Base-by-base conservation (phyloP, 768 basidiomycete species). In the Boletus sp. region DNA sequence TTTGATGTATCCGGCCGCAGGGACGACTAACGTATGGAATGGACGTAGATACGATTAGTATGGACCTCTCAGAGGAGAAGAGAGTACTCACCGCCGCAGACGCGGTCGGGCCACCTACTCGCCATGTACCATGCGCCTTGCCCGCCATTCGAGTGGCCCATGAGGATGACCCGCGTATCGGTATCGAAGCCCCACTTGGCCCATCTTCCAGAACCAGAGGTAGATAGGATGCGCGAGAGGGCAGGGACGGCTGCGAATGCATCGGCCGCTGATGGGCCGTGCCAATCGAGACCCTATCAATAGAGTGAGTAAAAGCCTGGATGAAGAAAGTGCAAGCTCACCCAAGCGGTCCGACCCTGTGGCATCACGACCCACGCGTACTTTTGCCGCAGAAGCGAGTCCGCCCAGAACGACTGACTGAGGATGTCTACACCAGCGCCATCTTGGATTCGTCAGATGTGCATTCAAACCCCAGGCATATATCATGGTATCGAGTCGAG, bases 101-200 rank as follows among this genome's bases (percentile, higher is more conserved):
- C 82, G 52, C 80, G 78, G 67, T 95, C 92, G 1, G 94, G 93
- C 70, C 82, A 89, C 59, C 89, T 77, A 29, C 85, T 80, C 14
- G 89, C 84, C 17, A 89, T 66, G 69, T 92, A 86, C 90, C 92
- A 94, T 2, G 86, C 78, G 0, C 94, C 94, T 71, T 95, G 94
- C 12, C 93, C 94, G 30, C 94, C 94, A 69, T 97, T 97, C 3
- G 93, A 95, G 68, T 97, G 94, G 0, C 94, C 94, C 35, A 94
- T 75, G n/a, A 94, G 65, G n/a, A 88, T 73, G 8, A 84, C 81
- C 30, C 75, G 76, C 3, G 78, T 76, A 30, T 75, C 60, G 0
- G 63, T 14, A 32, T 65, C 57, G 42, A 82, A 76, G 17, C 56
- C 61, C 77, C 81, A 82, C 15, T 65, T 39, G 53, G 69, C 63